Evolutionary conservation across 495 filamentous ascomycete genomes (phyloP).

Genomic region (Podospora tetraspora): DNA sequence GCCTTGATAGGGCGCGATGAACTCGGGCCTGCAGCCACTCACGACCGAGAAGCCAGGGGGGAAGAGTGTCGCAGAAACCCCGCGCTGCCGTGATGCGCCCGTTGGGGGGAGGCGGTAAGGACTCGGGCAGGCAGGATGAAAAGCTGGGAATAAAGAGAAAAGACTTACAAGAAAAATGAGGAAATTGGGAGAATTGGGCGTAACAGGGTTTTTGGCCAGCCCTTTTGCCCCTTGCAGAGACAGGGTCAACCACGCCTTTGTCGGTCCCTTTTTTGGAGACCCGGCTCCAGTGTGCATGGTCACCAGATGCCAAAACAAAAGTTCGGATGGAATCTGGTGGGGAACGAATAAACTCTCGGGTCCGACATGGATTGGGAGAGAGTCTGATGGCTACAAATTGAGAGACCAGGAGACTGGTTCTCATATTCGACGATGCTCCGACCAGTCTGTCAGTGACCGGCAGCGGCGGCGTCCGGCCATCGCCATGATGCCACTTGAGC

Average conservation of each 20-base stretch:
- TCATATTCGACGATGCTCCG: background rate
- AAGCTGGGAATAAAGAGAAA: background rate
- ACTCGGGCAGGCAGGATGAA: background rate
- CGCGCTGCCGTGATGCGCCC: background rate
- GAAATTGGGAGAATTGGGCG: background rate
- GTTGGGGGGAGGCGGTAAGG: background rate
- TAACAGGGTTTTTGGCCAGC: background rate
- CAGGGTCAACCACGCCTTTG: background rate
- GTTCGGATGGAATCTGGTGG: background rate
- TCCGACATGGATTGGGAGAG: background rate
- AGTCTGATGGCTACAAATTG: background rate
- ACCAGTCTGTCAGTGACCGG: background rate
- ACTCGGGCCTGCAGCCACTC: conserved; percentile 18
- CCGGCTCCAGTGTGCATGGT: background rate
- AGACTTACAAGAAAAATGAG: background rate
- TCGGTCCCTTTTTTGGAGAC: background rate
- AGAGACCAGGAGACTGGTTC: no score
- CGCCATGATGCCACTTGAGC: background rate
- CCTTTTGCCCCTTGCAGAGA: background rate
- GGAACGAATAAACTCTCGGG: background rate
- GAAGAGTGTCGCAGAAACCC: conserved; percentile 12
- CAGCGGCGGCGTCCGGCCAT: background rate
- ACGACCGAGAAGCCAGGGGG: conserved; percentile 6
- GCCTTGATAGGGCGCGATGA: conserved; percentile 17
- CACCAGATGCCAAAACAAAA: background rate